Conservation (phyloP, 2,329 filamentous ascomycete genomes). For the Cladosporium sp. region DNA sequence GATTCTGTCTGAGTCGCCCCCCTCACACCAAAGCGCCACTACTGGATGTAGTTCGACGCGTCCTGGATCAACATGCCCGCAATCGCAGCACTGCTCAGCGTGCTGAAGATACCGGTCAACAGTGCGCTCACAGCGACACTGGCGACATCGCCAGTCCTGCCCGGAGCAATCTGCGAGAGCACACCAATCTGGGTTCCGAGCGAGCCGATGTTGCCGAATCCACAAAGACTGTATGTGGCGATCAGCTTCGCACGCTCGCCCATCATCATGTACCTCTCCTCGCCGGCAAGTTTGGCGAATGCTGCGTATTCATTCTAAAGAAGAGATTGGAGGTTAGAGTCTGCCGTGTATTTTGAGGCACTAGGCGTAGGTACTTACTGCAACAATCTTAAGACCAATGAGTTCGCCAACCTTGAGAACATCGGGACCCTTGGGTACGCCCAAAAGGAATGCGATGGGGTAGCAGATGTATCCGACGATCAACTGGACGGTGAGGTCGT, state of each 20-base stretch:
- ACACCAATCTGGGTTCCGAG: slow-evolving; percentile 88
- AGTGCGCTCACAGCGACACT: slow-evolving; percentile 72
- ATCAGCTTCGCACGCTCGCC: slow-evolving; percentile 71
- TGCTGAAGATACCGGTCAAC: slow-evolving; percentile 71
- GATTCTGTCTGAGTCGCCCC: too few relatives aligned
- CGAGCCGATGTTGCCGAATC: slow-evolving; percentile 74
- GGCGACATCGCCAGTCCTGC: slow-evolving; percentile 68
- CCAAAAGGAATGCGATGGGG: slow-evolving; percentile 74
- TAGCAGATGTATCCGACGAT: slow-evolving; percentile 75
- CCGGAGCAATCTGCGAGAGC: slow-evolving; percentile 72
- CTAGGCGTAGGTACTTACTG: slow-evolving; percentile 40
- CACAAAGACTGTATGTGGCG: slow-evolving; percentile 78
- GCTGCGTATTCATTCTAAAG: slow-evolving; percentile 71
- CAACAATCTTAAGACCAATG: slow-evolving; percentile 80
- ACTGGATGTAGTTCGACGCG: slow-evolving; percentile 24
- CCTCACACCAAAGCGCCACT: too few relatives aligned
- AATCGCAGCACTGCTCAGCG: slow-evolving; percentile 71
- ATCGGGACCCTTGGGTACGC: slow-evolving; percentile 58
- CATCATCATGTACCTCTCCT: slow-evolving; percentile 52
- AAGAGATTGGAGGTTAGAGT: background rate
- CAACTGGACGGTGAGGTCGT: slow-evolving; percentile 67
- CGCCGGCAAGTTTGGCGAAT: slow-evolving; percentile 54
- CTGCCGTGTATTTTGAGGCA: background rate
- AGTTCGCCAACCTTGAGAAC: slow-evolving; percentile 70
- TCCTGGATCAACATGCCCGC: slow-evolving; percentile 69